Percentiles rank a stretch among this genome's conserved stretches.
Evolutionary conservation across 768 basidiomycete genomes (phyloP).

Genomic region (Trametes meyenii): DNA sequence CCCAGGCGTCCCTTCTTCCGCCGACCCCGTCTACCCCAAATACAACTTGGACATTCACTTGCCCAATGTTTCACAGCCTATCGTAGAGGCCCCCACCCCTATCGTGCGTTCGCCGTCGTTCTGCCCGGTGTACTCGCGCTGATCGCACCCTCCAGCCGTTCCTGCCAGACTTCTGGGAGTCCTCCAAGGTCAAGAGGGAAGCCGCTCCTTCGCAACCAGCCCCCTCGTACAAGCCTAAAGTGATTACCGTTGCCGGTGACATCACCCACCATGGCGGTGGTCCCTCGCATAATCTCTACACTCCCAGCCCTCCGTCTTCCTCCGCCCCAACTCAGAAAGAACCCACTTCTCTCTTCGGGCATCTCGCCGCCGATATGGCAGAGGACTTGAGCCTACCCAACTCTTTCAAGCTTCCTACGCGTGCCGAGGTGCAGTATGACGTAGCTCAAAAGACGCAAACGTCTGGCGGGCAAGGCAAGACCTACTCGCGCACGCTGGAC

Average conservation of each 20-base stretch:
- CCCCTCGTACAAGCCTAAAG: conserved; percentile 43
- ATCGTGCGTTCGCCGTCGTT: conserved; percentile 50
- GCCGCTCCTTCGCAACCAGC: conserved; percentile 29
- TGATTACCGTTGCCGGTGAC: conserved; percentile 52
- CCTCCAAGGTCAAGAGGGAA: conserved; percentile 42
- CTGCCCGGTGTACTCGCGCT: neutral
- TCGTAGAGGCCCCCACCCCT: conserved; percentile 49
- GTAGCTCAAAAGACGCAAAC: conserved; percentile 28
- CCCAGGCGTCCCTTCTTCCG: conserved; percentile 46
- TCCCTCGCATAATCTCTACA: conserved; percentile 46
- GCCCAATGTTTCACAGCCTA: conserved; percentile 55
- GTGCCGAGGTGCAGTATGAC: conserved; percentile 24
- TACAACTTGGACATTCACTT: conserved; percentile 53
- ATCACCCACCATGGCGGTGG: conserved; percentile 51
- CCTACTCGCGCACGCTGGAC: conserved; percentile 40
- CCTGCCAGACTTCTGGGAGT: conserved; percentile 60
- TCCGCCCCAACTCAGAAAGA: conserved; percentile 9
- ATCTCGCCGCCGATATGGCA: conserved; percentile 40
- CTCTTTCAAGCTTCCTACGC: conserved; percentile 28
- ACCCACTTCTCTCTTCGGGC: conserved; percentile 18
- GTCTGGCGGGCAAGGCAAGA: conserved; percentile 24
- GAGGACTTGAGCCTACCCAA: conserved; percentile 42
- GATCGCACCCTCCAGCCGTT: conserved; percentile 49
- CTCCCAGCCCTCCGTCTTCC: conserved; percentile 21
- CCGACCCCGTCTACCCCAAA: conserved; percentile 32